phyloP scores from a whole-genome alignment of 768 basidiomycete genomes.

The Butyriboletus loyo region DNA sequence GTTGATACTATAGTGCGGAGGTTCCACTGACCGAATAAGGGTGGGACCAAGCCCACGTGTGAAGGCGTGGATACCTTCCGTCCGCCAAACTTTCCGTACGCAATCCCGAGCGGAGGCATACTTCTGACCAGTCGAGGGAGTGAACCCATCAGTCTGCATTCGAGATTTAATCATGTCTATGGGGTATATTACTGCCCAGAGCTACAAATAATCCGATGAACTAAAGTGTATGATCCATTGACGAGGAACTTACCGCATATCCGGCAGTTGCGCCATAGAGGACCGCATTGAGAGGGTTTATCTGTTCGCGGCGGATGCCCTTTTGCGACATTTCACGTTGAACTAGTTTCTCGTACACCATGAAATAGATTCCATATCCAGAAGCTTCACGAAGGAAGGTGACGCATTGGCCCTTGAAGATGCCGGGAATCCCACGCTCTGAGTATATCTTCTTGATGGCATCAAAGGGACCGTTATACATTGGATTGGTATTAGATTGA shows the following conservation, averaged over 20 bases:
- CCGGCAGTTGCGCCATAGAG: slow-evolving; percentile 91
- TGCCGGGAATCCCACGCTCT: slow-evolving; percentile 72
- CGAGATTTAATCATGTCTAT: slow-evolving; percentile 96
- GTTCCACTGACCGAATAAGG: slow-evolving; percentile 67
- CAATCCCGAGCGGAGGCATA: slow-evolving; percentile 84
- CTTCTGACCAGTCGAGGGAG: slow-evolving; percentile 69
- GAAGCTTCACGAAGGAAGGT: slow-evolving; percentile 81
- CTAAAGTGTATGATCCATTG: background rate
- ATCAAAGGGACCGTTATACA: slow-evolving; percentile 83
- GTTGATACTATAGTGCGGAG: slow-evolving; percentile 2
- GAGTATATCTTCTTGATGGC: slow-evolving; percentile 82
- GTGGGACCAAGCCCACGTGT: slow-evolving; percentile 90
- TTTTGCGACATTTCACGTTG: slow-evolving; percentile 79
- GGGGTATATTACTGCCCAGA: slow-evolving; percentile 93
- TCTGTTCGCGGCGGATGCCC: slow-evolving; percentile 69
- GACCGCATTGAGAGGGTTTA: slow-evolving; percentile 73
- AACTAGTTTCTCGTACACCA: slow-evolving; percentile 89
- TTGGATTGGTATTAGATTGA: slow-evolving; percentile 72
- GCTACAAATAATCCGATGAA: slow-evolving; percentile 37
- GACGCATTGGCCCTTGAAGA: slow-evolving; percentile 91
- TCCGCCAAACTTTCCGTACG: slow-evolving; percentile 74
- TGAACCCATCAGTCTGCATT: slow-evolving; percentile 93
- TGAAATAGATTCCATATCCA: slow-evolving; percentile 87
- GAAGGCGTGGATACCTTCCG: slow-evolving; percentile 84
- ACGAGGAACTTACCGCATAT: slow-evolving; percentile 65